These are phyloP conservation scores for Fomes fomentarius DNA, from an alignment of 1,284 basidiomycete species.

Conservation along the genomic window DNA sequence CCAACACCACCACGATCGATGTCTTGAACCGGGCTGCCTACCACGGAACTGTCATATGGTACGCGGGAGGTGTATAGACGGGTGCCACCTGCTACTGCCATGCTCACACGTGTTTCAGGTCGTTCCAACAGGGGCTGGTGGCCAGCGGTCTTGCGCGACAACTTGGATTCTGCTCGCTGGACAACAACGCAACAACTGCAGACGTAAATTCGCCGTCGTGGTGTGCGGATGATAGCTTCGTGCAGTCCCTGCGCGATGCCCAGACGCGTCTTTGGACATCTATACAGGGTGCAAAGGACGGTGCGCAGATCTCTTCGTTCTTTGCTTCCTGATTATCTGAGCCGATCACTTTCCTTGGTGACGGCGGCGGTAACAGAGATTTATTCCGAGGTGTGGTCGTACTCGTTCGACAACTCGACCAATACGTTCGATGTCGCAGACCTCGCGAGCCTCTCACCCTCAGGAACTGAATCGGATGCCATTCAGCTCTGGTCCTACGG, in stretches of 20 bases:
- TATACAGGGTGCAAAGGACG: conserved; percentile 30
- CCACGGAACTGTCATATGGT: conserved; percentile 48
- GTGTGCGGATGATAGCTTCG: conserved; percentile 39
- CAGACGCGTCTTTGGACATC: conserved; percentile 42
- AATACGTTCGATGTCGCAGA: conserved; percentile 28
- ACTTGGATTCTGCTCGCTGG: conserved; percentile 37
- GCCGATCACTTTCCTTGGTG: no score
- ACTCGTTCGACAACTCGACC: conserved; percentile 28
- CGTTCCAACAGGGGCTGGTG: conserved; percentile 46
- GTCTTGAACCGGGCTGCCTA: conserved; percentile 43
- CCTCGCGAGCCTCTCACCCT: conserved; percentile 24
- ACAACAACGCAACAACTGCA: conserved; percentile 22
- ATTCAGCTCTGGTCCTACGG: conserved; percentile 32
- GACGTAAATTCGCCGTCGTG: conserved; percentile 35
- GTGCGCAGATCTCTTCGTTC: no score
- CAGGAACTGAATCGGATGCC: conserved; percentile 33
- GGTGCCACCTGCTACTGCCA: background rate
- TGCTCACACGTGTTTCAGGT: conserved; percentile 19
- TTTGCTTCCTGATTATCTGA: no score
- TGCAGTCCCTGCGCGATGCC: conserved; percentile 34
- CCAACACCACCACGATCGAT: conserved; percentile 39
- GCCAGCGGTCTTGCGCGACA: conserved; percentile 43
- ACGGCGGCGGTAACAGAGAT: conserved; percentile 17
- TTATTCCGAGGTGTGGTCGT: conserved; percentile 33
- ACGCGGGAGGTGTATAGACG: background rate